Evolutionary conservation across 2,329 filamentous ascomycete species (phyloP).

Genomic region (Colletotrichum graminicola): DNA sequence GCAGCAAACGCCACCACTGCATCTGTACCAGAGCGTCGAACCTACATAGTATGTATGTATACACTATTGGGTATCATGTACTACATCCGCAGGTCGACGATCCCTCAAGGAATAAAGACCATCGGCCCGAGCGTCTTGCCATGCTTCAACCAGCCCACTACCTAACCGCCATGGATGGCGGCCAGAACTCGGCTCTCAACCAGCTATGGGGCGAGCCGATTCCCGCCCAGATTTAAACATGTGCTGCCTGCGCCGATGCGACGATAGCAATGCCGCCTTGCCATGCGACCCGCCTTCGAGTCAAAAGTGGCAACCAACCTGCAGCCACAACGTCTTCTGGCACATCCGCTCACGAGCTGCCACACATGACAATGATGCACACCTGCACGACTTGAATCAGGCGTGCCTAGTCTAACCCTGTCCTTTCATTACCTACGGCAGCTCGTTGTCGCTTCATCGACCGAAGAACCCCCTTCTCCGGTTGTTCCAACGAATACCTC

Average conservation of each 20-base stretch:
- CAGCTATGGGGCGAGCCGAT: no score
- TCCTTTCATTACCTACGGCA: background rate
- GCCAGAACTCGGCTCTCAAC: no score
- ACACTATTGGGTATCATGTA: no score
- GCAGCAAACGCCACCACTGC: no score
- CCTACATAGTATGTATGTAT: no score
- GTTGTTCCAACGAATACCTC: background rate
- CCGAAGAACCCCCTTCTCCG: background rate
- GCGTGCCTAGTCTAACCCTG: background rate
- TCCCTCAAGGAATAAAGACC: no score
- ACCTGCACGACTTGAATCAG: background rate
- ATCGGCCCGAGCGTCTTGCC: no score
- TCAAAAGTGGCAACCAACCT: constrained; percentile 22
- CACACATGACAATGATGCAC: background rate
- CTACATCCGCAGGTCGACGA: no score
- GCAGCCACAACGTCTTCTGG: constrained; percentile 24
- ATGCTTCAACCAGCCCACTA: no score
- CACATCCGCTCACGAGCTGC: constrained; percentile 4
- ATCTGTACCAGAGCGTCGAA: no score
- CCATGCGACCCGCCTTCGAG: background rate
- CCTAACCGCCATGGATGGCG: no score
- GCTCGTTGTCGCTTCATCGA: background rate
- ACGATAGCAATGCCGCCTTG: constrained; percentile 22
- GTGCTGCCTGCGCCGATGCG: background rate
- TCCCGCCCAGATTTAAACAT: no score